Conservation (phyloP, 495 filamentous ascomycete genomes). For the Saxispiralis lemnorum region DNA sequence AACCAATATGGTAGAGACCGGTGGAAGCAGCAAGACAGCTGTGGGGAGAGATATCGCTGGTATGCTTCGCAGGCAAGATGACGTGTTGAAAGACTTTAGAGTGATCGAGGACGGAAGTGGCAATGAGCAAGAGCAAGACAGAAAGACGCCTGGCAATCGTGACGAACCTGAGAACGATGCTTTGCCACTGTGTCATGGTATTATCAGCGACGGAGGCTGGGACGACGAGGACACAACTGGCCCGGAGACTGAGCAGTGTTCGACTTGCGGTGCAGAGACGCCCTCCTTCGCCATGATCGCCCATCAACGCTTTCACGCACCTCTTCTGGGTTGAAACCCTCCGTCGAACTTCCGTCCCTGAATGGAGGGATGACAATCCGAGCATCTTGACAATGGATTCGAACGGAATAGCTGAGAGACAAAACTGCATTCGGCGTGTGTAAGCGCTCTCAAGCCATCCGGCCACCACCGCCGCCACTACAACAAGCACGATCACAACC, state of each 20-base stretch:
- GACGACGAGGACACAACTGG: constrained; percentile 26
- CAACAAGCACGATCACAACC: too few species aligned
- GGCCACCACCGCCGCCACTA: too few species aligned
- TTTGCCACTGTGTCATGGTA: neutral
- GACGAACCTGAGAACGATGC: constrained; percentile 17
- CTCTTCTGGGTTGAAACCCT: neutral
- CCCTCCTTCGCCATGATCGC: constrained; percentile 57
- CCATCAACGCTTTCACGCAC: constrained; percentile 51
- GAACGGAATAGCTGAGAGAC: too few species aligned
- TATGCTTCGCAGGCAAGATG: constrained; percentile 39
- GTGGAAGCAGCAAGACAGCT: constrained; percentile 23
- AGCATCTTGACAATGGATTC: too few species aligned
- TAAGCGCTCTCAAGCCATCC: too few species aligned
- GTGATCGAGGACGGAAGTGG: constrained; percentile 26
- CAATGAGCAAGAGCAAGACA: neutral
- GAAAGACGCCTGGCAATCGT: neutral
- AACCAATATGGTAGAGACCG: constrained; percentile 59
- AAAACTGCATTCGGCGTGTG: too few species aligned
- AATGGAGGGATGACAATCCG: too few species aligned
- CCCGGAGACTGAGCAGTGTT: constrained; percentile 27
- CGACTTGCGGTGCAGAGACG: constrained; percentile 42
- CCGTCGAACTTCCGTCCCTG: too few species aligned
- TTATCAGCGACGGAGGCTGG: constrained; percentile 24
- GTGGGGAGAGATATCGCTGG: constrained; percentile 24
- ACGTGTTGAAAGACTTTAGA: constrained; percentile 45